Evolutionary conservation across 345 rosid genomes (phyloP).

Genomic region (Euphorbia peplus): DNA sequence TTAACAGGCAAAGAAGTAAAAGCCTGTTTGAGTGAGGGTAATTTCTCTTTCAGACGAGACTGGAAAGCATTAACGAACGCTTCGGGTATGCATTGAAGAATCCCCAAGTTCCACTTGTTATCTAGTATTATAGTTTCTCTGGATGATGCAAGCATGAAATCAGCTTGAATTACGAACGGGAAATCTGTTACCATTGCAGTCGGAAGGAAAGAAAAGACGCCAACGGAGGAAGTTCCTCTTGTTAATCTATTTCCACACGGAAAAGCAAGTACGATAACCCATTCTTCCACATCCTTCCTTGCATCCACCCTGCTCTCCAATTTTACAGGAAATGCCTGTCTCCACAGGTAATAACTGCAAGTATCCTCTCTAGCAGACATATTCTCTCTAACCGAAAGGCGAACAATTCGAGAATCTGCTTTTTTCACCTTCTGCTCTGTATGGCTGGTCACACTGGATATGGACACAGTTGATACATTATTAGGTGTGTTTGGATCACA

Average conservation of each 20-base stretch:
- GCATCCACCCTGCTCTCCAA: neutral
- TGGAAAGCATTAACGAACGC: constrained; percentile 6
- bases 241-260: constrained; percentile 10
- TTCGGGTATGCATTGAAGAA: neutral
- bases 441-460: constrained; percentile 8
- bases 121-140: constrained; percentile 5
- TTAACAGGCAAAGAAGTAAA: neutral
- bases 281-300: constrained; percentile 8
- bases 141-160: constrained; percentile 10
- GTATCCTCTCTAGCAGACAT: neutral
- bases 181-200: neutral
- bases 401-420: neutral
- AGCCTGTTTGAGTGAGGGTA: neutral
- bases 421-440: neutral
- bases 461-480: constrained; percentile 9
- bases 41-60: neutral
- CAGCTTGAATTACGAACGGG: constrained; percentile 12
- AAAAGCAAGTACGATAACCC: constrained; percentile 14
- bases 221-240: neutral
- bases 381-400: constrained; percentile 7
- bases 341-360: constrained; percentile 11
- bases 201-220: constrained; percentile 11
- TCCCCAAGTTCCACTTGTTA: constrained; percentile 18
- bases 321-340: constrained; percentile 14
- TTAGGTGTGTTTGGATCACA: neutral